Conservation (phyloP, 176 grass and related monocot genomes). For the Triticum turgidum region DNA sequence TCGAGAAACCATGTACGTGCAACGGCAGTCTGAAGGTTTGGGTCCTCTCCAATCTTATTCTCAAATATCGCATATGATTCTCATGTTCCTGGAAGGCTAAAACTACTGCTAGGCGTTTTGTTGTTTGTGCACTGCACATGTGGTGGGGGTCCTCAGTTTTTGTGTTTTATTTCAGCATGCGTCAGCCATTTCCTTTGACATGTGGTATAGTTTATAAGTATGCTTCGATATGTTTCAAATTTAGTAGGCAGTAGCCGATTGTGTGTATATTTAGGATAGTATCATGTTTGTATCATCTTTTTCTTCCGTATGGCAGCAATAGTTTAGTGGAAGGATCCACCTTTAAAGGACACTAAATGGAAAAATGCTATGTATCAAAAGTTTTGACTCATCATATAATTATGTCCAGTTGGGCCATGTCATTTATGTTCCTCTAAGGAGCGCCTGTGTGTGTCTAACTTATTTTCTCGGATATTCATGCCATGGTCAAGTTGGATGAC, state of each 20-base stretch:
- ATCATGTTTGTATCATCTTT: neutral
- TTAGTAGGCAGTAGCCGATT: neutral
- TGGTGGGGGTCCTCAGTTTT: neutral
- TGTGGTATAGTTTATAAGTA: neutral
- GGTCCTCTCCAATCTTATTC: neutral
- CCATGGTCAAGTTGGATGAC: neutral
- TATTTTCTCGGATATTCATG: neutral
- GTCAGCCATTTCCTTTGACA: neutral
- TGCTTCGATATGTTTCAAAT: neutral
- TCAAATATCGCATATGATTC: neutral
- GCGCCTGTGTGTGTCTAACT: neutral
- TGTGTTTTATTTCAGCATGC: neutral
- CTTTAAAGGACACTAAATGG: neutral
- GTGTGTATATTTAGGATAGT: neutral
- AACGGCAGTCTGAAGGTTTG: constrained; percentile 88
- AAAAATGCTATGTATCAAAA: neutral
- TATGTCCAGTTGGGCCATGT: neutral
- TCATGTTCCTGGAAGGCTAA: neutral
- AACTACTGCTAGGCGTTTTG: neutral
- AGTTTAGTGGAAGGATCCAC: constrained; percentile 1
- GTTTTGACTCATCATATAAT: neutral
- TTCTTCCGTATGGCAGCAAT: neutral
- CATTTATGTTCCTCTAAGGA: constrained; percentile 3
- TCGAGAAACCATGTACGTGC: constrained; percentile 88
- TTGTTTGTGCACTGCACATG: neutral